Evolutionary conservation across 139 green algal species (phyloP).

Genomic region (Micractinium conductrix): DNA sequence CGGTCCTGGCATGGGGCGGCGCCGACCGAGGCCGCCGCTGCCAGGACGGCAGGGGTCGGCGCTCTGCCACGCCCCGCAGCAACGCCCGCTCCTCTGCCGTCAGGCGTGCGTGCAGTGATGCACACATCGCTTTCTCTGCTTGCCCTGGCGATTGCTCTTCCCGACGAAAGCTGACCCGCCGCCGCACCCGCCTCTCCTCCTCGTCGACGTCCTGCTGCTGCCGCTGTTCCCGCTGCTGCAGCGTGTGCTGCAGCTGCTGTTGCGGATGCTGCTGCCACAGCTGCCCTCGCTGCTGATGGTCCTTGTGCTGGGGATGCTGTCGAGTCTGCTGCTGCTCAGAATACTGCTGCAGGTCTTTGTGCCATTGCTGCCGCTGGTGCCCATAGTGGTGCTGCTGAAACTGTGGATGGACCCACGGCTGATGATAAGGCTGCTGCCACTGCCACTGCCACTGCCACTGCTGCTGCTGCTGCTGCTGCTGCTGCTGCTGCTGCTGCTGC

Average conservation of each 20-base stretch:
- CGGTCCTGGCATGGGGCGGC: constrained; percentile 13
- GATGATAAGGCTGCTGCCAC: neutral
- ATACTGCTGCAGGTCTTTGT: neutral
- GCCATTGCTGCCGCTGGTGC: neutral
- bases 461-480: neutral
- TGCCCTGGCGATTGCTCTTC: neutral
- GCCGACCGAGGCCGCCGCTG: constrained; percentile 24
- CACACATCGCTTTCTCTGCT: too few relatives aligned
- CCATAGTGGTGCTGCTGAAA: too few relatives aligned
- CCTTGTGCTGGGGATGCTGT: neutral
- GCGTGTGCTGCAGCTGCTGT: neutral
- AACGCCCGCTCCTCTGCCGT: neutral
- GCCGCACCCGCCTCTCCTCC: neutral
- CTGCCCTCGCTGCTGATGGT: neutral
- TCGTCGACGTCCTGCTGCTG: constrained; percentile 7
- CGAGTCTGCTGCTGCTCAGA: neutral
- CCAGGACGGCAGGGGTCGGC: neutral
- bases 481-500: neutral
- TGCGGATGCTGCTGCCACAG: neutral
- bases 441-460: neutral
- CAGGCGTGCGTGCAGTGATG: neutral
- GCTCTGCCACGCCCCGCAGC: neutral
- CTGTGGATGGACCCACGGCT: neutral
- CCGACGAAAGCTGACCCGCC: too few relatives aligned
- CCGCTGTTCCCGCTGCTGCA: neutral